These are phyloP conservation scores for Botryotinia globosa DNA, from an alignment of 2,329 filamentous ascomycete genomes.

Conservation along the genomic window DNA sequence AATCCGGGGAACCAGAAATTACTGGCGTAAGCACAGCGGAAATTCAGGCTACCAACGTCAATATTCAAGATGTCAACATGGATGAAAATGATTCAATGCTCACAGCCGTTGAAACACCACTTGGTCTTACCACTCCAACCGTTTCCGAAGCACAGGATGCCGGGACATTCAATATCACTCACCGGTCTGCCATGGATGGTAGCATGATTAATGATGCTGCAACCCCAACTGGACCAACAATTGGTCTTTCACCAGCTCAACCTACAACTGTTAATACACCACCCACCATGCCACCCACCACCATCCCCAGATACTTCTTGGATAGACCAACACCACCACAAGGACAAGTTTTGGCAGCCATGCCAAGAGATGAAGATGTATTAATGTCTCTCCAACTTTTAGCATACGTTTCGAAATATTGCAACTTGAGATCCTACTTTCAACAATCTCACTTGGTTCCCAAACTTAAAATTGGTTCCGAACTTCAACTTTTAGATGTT, in stretches of 20 bases:
- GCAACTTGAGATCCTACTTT: constrained; percentile 92
- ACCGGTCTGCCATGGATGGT: constrained; percentile 78
- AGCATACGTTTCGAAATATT: constrained; percentile 98
- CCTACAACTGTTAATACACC: constrained; percentile 63
- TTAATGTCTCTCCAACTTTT: constrained; percentile 96
- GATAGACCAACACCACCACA: constrained; percentile 66
- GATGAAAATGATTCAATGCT: constrained; percentile 76
- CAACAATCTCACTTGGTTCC: constrained; percentile 93
- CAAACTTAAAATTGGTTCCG: constrained; percentile 82
- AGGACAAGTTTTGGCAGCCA: constrained; percentile 76
- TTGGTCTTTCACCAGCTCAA: constrained; percentile 67
- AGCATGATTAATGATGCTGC: constrained; percentile 73
- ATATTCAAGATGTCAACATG: constrained; percentile 78
- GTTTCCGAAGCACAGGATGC: constrained; percentile 81
- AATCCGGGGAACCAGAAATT: constrained; percentile 72
- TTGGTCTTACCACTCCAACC: constrained; percentile 73
- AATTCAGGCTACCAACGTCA: constrained; percentile 74
- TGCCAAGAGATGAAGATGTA: constrained; percentile 96
- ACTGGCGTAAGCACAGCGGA: constrained; percentile 70
- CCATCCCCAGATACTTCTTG: constrained; percentile 74
- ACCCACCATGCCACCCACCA: constrained; percentile 70
- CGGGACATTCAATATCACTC: constrained; percentile 91
- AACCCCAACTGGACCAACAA: constrained; percentile 63
- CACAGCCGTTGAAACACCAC: constrained; percentile 63
- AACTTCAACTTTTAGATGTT: constrained; percentile 76